phyloP scores from a whole-genome alignment of 495 filamentous ascomycete genomes.

The Aspergillus leporis region DNA sequence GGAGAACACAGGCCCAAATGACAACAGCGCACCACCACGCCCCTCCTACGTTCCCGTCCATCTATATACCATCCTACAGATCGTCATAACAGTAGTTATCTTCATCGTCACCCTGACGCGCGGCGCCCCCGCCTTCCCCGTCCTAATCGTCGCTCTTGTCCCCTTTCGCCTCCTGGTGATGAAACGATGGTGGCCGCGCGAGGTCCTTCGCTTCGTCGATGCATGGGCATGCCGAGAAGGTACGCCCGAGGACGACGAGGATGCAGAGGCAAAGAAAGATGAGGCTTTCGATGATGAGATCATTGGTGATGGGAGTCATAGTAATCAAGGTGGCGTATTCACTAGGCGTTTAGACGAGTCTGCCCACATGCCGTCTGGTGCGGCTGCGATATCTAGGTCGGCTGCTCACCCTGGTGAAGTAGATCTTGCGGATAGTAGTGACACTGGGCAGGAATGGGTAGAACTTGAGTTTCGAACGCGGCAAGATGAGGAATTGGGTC shows the following conservation, averaged over 20 bases:
- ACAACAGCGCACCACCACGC: conserved; percentile 11
- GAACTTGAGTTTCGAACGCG: conserved; percentile 22
- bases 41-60: conserved; percentile 60
- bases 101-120: conserved; percentile 66
- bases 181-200: conserved; percentile 62
- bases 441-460: conserved; percentile 28
- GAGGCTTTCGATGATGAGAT: conserved; percentile 3
- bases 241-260: conserved; percentile 62
- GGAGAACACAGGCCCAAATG: conserved; percentile 8
- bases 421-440: not conserved
- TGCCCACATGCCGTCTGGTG: not conserved
- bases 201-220: conserved; percentile 64
- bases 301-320: not conserved
- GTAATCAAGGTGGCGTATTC: not conserved
- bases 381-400: not conserved
- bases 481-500: conserved; percentile 28
- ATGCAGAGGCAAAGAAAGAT: conserved; percentile 26
- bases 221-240: conserved; percentile 71
- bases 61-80: conserved; percentile 62
- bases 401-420: not conserved
- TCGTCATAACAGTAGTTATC: conserved; percentile 59
- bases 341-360: not conserved
- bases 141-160: conserved; percentile 66
- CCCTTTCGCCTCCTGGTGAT: conserved; percentile 63
- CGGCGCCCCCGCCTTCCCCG: conserved; percentile 64